Base-by-base conservation (phyloP, 805 yeast genomes). In the Metschnikowia kunwiensis region DNA sequence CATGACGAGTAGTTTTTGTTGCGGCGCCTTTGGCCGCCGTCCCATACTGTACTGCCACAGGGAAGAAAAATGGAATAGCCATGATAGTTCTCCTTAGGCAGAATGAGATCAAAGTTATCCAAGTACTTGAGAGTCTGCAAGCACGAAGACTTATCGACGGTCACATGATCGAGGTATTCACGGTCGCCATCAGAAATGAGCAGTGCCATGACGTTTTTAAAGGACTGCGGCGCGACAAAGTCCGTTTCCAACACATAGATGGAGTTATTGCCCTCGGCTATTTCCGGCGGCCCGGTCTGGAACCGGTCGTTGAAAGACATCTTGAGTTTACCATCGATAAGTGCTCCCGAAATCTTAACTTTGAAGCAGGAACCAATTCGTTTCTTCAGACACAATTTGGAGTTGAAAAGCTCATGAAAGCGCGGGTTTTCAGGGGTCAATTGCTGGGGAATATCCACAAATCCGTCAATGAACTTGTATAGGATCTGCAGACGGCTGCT, bases 31-130 rank as follows among this genome's bases (percentile, higher is more conserved):
- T 28, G 21, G 10, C 24, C 28, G 13, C 46, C 43, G 12, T 46
- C 47, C 44, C 49, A 40, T 9, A 38, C 7, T n/a, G 42, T 32
- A 30, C 40, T 39, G 69, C 83, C 78, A 39, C 88, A 80, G 0
- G 97, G 97, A 19, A 89, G 62, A 35, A 89, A 75, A 0, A 82
- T 60, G 0, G 96, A 77, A 61, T 87, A 86, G 0, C 94, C 94
- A 14, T 63, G 51, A 18, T 51, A 53, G 40, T 80, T 82, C 4
- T 69, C 70, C 9, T 70, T 61, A 27, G 82, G 65, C 39, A 74
- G 73, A 15, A 77, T 59, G 21, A 86, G 55, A 7, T 68, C 71
- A 27, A 77, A 66, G 11, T 71, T 60, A 31, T 74, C 70, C 40
- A 89, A 56, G 46, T 76, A 77, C 12, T 69, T 62, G 30, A 87